A percentile compares a stretch with the other conserved stretches of the same genome.
Evolutionary conservation across 208 protist genomes (phyloP).

Genomic region (Acanthamoeba sp.): DNA sequence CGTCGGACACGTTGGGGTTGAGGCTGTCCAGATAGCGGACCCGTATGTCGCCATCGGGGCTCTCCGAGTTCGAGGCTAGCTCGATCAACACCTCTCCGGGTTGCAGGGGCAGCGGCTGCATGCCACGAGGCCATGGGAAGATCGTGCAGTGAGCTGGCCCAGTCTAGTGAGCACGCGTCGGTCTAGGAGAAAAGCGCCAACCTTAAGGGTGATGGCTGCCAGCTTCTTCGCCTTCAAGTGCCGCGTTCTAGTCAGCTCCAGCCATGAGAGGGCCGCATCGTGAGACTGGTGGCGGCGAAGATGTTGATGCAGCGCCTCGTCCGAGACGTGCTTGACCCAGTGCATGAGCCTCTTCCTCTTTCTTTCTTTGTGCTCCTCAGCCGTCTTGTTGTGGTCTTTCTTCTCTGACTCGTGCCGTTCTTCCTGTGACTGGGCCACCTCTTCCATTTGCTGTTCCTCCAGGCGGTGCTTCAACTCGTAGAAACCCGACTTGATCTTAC

Average conservation of each 20-base stretch:
- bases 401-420: neutral
- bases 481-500: conserved; percentile 18
- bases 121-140: too few species aligned
- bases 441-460: neutral
- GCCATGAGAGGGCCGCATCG: neutral
- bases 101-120: neutral
- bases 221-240: neutral
- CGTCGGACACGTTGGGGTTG: neutral
- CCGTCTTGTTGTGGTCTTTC: neutral
- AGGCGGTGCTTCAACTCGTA: neutral
- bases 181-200: neutral
- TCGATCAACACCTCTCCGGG: neutral
- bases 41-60: neutral
- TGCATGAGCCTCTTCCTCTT: conserved; percentile 16
- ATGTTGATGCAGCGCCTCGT: neutral
- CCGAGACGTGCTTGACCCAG: conserved; percentile 14
- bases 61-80: neutral
- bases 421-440: neutral
- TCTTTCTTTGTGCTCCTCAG: neutral
- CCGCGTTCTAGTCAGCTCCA: neutral
- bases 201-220: conserved; percentile 1
- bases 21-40: neutral
- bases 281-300: neutral
- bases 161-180: too few species aligned
- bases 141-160: too few species aligned